Base-by-base conservation (phyloP, 352 stramenopile species). In the Paralagenidium karlingii region DNA sequence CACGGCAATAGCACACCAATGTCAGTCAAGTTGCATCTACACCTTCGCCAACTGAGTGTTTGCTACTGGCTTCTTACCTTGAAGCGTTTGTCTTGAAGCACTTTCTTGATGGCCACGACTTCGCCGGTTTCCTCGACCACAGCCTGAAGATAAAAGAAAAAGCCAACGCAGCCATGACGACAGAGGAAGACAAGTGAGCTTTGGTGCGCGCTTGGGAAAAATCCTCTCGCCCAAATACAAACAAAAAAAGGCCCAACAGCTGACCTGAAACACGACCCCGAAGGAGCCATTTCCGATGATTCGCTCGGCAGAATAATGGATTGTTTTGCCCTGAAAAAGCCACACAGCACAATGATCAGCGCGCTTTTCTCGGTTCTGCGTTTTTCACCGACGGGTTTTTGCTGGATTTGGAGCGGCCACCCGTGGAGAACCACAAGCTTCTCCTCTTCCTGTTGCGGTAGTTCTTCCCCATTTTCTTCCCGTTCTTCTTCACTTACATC, bases 231-330 rank as follows among this genome's bases (percentile, higher is more conserved):
- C 19, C 22, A 7, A n/a, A 19, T 10, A 24, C 24, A 42, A 7
- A 7, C 15, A 18, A 45, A 29, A 7, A 22, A 40, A 40, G 8
- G 6, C 3, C 16, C 27, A 38, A 3, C n/a, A 6, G 28, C 40
- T 40, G 40, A 75, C 65, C 59, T 98, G 85, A 55, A 99, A 99
- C 19, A 99, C 96, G 10, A 99, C 95, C 10, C 96, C 96, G 58
- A 99, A 99, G 2, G 90, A 98, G 16, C 96, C 96, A 59, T 99
- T 99, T n/a, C 96, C 96, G 49, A 99, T 99, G 49, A 99, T 99
- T 9, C 92, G 73, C 51, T 99, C 94, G 1, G 95, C 95, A 26
- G 93, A 98, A 58, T 99, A 99, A 39, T 89, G 74, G 34, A 92
- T 89, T 22, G 79, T 92, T 55, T 88, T 86, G 38, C 79, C 79